These are phyloP conservation scores for Erysimum cheiranthoides DNA, from an alignment of 345 rosid species.

Conservation along the genomic window DNA sequence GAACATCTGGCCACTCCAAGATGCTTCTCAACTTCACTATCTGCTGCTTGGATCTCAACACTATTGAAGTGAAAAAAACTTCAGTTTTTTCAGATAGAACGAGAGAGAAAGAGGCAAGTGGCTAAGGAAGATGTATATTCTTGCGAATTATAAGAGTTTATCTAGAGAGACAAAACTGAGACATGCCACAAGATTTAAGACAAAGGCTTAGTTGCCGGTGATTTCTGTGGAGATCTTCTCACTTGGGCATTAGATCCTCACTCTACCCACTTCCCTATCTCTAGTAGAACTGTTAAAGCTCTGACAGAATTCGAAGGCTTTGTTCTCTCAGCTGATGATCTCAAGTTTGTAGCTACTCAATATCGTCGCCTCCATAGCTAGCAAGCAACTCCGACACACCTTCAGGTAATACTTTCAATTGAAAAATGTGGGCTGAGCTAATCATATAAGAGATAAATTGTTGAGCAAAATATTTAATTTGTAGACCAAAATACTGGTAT, in stretches of 20 bases:
- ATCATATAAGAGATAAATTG: too few species aligned
- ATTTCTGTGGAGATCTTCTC: slow-evolving; percentile 49
- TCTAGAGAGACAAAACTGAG: background rate
- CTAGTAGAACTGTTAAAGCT: slow-evolving; percentile 45
- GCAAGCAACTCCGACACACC: slow-evolving; percentile 47
- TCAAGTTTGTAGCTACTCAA: slow-evolving; percentile 43
- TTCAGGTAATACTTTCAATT: slow-evolving; percentile 16
- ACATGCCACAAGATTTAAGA: slow-evolving; percentile 16
- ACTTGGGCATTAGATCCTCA: slow-evolving; percentile 52
- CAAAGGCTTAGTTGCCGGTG: slow-evolving; percentile 36
- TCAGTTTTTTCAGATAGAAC: background rate
- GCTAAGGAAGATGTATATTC: background rate
- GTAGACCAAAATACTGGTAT: too few species aligned
- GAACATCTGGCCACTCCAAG: slow-evolving; percentile 16
- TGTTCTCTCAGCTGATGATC: slow-evolving; percentile 46
- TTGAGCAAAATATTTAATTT: too few species aligned
- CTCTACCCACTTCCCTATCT: slow-evolving; percentile 44
- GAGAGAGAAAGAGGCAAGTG: background rate
- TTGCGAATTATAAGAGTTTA: background rate
- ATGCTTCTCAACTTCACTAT: slow-evolving; percentile 8
- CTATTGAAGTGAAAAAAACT: background rate
- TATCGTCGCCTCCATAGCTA: slow-evolving; percentile 47
- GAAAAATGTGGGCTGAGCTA: too few species aligned
- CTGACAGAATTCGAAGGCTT: slow-evolving; percentile 49
- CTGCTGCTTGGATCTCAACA: background rate